A percentile compares a stretch with the other conserved stretches of the same genome.
These are phyloP conservation scores for Parastagonospora avenae DNA, from an alignment of 2,329 filamentous ascomycete species.

Conservation along the genomic window DNA sequence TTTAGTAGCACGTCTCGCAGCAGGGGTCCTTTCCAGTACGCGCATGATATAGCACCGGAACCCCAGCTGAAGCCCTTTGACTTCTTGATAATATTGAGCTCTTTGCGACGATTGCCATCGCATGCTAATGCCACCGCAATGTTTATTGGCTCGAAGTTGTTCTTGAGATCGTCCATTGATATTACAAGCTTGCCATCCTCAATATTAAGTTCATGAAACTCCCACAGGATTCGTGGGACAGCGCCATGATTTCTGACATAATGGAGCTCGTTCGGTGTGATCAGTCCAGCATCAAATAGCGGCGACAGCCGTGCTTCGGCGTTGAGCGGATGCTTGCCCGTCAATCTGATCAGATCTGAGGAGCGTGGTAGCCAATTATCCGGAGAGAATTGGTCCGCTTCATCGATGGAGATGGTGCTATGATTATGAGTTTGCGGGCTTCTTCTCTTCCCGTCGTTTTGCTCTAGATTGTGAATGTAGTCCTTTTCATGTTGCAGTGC, in stretches of 20 bases:
- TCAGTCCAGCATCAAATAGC: conserved; percentile 55
- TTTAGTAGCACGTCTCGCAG: conserved; percentile 56
- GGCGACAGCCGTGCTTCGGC: conserved; percentile 52
- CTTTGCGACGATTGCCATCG: conserved; percentile 62
- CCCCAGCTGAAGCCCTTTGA: conserved; percentile 62
- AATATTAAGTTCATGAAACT: conserved; percentile 56
- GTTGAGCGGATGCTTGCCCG: conserved; percentile 61
- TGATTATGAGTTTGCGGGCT: conserved; percentile 44
- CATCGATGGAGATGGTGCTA: conserved; percentile 50
- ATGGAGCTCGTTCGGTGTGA: conserved; percentile 58
- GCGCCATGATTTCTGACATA: conserved; percentile 62
- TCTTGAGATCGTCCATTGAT: conserved; percentile 51
- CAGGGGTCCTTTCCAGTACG: conserved; percentile 41
- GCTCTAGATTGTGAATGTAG: conserved; percentile 47
- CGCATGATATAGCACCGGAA: conserved; percentile 59
- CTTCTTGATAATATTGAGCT: conserved; percentile 57
- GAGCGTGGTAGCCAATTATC: conserved; percentile 61
- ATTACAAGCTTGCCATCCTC: conserved; percentile 48
- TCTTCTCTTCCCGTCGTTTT: conserved; percentile 51
- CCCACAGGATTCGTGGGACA: conserved; percentile 58
- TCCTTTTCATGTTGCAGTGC: conserved; percentile 54
- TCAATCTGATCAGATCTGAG: conserved; percentile 55
- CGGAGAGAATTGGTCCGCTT: conserved; percentile 57
- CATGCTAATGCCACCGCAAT: conserved; percentile 60
- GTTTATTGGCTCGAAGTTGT: conserved; percentile 56